Conservation (phyloP, 2,329 filamentous ascomycete species). For the Aureobasidium sp. region DNA sequence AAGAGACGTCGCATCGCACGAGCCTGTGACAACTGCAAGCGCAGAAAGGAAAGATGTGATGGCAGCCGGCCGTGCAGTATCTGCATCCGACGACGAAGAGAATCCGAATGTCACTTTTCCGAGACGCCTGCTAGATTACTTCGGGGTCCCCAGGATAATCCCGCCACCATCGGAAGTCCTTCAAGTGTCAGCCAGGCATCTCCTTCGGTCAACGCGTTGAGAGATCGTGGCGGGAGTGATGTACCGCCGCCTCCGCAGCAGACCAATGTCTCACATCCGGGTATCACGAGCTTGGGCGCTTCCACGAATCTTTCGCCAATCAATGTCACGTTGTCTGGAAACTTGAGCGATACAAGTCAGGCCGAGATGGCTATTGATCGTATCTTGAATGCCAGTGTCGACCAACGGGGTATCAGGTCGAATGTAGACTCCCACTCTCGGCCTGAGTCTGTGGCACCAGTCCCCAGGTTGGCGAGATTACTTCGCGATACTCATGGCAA, state of each 20-base stretch:
- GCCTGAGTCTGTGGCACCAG: slow-evolving; percentile 39
- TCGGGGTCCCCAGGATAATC: background rate
- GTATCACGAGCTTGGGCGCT: background rate
- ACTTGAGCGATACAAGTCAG: slow-evolving; percentile 29
- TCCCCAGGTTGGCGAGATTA: slow-evolving; percentile 50
- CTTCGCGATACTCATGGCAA: slow-evolving; percentile 59
- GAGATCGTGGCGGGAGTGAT: background rate
- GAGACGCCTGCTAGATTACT: slow-evolving; percentile 27
- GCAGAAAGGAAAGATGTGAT: slow-evolving; percentile 59
- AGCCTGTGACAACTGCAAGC: slow-evolving; percentile 52
- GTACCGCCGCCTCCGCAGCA: background rate
- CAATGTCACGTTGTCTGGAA: slow-evolving; percentile 27
- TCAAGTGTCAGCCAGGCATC: background rate
- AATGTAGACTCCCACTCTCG: slow-evolving; percentile 6
- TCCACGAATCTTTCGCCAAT: background rate
- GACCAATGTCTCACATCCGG: slow-evolving; percentile 7
- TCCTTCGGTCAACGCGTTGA: slow-evolving; percentile 1
- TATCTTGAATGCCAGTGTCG: slow-evolving; percentile 36
- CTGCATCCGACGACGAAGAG: slow-evolving; percentile 46
- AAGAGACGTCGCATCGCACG: slow-evolving; percentile 31
- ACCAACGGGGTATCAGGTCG: slow-evolving; percentile 26
- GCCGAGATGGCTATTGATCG: slow-evolving; percentile 15
- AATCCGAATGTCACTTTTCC: slow-evolving; percentile 42
- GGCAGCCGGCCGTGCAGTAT: slow-evolving; percentile 58
- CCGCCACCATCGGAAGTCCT: background rate